Evolutionary conservation across 2,329 filamentous ascomycete species (phyloP).

Genomic region (Cryphonectria radicalis): DNA sequence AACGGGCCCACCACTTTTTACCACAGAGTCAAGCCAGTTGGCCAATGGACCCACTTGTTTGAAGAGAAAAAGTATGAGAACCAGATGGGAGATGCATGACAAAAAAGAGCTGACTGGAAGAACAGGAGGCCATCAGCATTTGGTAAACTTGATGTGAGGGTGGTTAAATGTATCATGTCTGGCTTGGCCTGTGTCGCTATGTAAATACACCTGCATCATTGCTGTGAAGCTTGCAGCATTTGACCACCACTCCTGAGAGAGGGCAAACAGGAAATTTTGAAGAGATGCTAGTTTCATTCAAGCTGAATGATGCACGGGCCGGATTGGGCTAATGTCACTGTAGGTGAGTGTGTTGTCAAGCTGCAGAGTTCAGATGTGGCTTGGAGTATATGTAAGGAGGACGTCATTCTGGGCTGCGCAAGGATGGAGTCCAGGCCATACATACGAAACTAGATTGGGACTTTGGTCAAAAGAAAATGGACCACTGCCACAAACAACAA

Average conservation of each 20-base stretch:
- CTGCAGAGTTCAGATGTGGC: background rate
- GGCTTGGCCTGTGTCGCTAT: background rate
- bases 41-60: slow-evolving; percentile 9
- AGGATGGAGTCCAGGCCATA: background rate
- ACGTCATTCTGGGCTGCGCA: background rate
- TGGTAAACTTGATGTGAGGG: background rate
- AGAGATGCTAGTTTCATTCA: background rate
- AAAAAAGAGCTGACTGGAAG: background rate
- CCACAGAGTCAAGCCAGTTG: slow-evolving; percentile 3
- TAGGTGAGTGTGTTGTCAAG: background rate
- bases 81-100: background rate
- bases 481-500: background rate
- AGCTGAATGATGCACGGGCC: background rate
- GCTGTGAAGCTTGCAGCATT: background rate
- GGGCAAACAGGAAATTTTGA: background rate
- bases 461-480: background rate
- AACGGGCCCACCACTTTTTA: slow-evolving; percentile 1
- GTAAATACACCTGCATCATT: background rate
- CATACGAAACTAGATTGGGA: background rate
- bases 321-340: background rate
- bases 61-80: background rate
- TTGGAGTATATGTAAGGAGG: background rate
- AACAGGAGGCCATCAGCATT: background rate
- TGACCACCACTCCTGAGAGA: background rate
- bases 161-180: background rate